Conservation (phyloP, 2,329 filamentous ascomycete genomes). For the Fusarium algeriense region DNA sequence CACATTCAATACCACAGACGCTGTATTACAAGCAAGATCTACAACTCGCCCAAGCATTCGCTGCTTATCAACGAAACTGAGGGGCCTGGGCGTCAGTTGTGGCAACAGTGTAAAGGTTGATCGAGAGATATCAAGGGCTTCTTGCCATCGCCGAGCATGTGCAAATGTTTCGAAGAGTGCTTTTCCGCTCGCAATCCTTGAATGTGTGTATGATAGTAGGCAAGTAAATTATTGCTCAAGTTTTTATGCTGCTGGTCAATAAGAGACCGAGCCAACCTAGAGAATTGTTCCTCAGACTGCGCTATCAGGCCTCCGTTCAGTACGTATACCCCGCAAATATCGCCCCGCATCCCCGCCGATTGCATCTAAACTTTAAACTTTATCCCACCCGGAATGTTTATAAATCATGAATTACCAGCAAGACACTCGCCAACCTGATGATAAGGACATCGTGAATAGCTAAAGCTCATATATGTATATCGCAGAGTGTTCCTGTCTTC, state of each 20-base stretch:
- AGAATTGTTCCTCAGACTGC: too few species aligned
- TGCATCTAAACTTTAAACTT: background rate
- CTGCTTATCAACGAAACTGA: background rate
- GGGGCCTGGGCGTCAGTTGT: background rate
- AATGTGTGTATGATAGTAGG: background rate
- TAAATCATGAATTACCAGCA: background rate
- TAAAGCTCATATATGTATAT: fast-evolving
- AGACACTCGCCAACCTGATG: fast-evolving
- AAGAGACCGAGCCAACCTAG: too few species aligned
- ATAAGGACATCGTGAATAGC: background rate
- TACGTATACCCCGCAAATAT: background rate
- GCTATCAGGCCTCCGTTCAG: too few species aligned
- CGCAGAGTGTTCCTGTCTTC: too few species aligned
- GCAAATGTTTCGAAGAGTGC: background rate
- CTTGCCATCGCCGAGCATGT: background rate
- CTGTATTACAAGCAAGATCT: background rate
- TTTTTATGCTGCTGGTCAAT: too few species aligned
- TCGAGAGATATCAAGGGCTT: background rate
- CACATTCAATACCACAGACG: background rate
- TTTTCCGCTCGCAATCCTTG: background rate
- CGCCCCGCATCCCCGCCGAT: background rate
- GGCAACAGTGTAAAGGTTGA: background rate
- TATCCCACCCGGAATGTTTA: background rate
- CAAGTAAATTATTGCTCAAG: too few species aligned
- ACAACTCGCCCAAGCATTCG: background rate